These are phyloP conservation scores for Aspergillus pseudotamarii DNA, from an alignment of 2,329 filamentous ascomycete species.

Conservation along the genomic window DNA sequence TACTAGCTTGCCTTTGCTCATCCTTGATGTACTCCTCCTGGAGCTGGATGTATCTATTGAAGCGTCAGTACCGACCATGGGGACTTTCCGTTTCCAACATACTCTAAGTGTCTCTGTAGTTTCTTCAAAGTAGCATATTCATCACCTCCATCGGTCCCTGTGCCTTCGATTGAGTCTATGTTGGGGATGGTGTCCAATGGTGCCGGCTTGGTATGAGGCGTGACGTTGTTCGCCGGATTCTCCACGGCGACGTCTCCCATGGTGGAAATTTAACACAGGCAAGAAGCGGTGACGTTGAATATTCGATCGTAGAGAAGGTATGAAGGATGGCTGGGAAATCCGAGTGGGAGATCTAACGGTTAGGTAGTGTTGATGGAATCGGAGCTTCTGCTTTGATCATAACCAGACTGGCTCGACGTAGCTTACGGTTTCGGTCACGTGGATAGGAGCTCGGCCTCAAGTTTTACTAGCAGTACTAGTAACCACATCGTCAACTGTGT, in stretches of 20 bases:
- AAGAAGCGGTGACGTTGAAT: background rate
- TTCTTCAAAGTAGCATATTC: slow-evolving; percentile 97
- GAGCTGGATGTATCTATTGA: slow-evolving; percentile 80
- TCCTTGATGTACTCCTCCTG: slow-evolving; percentile 99
- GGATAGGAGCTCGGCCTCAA: background rate
- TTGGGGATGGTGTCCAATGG: slow-evolving; percentile 79
- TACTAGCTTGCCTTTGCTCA: slow-evolving; percentile 75
- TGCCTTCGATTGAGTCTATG: slow-evolving; percentile 85
- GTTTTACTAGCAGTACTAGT: background rate
- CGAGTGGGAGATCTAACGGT: background rate
- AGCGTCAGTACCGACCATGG: slow-evolving; percentile 21
- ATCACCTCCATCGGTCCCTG: slow-evolving; percentile 78
- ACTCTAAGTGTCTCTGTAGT: slow-evolving; percentile 94
- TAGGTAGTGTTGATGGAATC: background rate
- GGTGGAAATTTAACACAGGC: slow-evolving; percentile 23
- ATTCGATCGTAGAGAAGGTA: background rate
- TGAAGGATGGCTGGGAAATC: background rate
- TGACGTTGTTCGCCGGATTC: slow-evolving; percentile 71
- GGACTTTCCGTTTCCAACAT: slow-evolving; percentile 36
- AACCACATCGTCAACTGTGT: background rate
- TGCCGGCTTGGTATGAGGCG: slow-evolving; percentile 78
- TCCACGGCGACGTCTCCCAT: slow-evolving; percentile 92
- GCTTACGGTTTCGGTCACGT: slow-evolving; percentile 10
- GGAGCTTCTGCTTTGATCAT: slow-evolving; percentile 13
- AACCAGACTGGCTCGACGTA: slow-evolving; percentile 9